phyloP scores from a whole-genome alignment of 1,139 yeast genomes.

The Suhomyces coccinellae region DNA sequence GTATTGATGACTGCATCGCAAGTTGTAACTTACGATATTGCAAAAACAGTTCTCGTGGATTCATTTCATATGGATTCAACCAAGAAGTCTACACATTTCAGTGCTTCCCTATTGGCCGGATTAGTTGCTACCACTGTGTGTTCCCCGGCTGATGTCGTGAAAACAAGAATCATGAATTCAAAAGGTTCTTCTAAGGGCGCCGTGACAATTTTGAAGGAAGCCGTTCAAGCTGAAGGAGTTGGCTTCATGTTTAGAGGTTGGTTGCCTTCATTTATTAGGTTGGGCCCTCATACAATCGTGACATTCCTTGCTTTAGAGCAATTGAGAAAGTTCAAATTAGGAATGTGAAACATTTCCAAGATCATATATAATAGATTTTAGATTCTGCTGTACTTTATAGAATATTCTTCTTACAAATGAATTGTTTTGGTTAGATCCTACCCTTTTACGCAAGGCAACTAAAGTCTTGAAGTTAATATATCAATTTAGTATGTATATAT shows the following conservation, averaged over 20 bases:
- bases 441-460: no score
- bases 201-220: slow-evolving; percentile 48
- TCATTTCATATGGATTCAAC: slow-evolving; percentile 55
- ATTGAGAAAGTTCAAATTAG: slow-evolving; percentile 58
- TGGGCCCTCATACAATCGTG: slow-evolving; percentile 88
- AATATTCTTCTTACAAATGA: not conserved
- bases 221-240: slow-evolving; percentile 68
- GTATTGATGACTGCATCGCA: slow-evolving; percentile 90
- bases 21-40: slow-evolving; percentile 82
- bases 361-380: slow-evolving; percentile 5
- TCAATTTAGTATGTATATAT: not conserved
- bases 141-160: slow-evolving; percentile 89
- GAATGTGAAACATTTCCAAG: slow-evolving; percentile 34
- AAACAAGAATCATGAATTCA: slow-evolving; percentile 81
- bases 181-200: slow-evolving; percentile 53
- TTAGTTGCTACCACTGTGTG: slow-evolving; percentile 87
- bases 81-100: slow-evolving; percentile 70
- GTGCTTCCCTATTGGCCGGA: slow-evolving; percentile 78
- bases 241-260: slow-evolving; percentile 87
- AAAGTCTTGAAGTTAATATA: no score
- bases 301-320: slow-evolving; percentile 83
- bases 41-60: slow-evolving; percentile 61
- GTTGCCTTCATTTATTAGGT: slow-evolving; percentile 82
- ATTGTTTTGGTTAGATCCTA: no score
- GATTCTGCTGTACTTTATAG: slow-evolving; percentile 1